Base-by-base conservation (phyloP, 2,329 filamentous ascomycete genomes). In the Fusarium udum region DNA sequence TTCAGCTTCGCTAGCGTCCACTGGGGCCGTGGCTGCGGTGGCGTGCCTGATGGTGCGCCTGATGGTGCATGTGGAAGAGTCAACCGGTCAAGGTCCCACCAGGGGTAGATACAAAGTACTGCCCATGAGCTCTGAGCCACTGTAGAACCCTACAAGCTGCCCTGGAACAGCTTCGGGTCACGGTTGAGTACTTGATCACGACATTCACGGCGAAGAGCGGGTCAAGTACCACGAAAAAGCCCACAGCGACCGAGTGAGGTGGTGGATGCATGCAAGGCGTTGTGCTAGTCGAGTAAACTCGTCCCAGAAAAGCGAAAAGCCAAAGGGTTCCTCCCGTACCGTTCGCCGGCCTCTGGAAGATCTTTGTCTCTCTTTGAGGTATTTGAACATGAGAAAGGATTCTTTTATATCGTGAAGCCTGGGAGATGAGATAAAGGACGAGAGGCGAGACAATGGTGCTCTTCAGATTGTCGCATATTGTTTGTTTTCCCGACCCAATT, bases 301-400 rank as follows among this genome's bases (percentile, higher is more conserved):
- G 53, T 74, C 71, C 71, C 65, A 67, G 73, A 74, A 67, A 75
- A 51, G 42, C 58, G 64, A 65, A 67, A 67, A 60, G 67, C 76
- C 71, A 76, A 71, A 77, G 72, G 75, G 75, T 68, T 78, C 73
- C 74, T 78, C 75, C 74, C 75, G 75, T 78, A 69, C 73, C 75
- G 73, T 76, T 77, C 64, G 63, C 69, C 67, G 65, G 72, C 39
- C 71, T 75, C 32, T 71, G 56, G 49, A 64, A 71, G 52, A 37
- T 66, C 43, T 48, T 53, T 69, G 43, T 62, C 39, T 69, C 48
- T 55, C 57, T 55, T 39, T 72, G 61, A 61, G 39, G 58, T 55
- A 72, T 62, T 60, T 53, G 51, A 26, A 48, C 55, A 56, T 56
- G 40, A 39, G 43, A 45, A 55, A 53, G 51, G 36, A 26, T 31